phyloP scores from a whole-genome alignment of 176 grass and related monocot genomes.

The Chloris gayana region DNA sequence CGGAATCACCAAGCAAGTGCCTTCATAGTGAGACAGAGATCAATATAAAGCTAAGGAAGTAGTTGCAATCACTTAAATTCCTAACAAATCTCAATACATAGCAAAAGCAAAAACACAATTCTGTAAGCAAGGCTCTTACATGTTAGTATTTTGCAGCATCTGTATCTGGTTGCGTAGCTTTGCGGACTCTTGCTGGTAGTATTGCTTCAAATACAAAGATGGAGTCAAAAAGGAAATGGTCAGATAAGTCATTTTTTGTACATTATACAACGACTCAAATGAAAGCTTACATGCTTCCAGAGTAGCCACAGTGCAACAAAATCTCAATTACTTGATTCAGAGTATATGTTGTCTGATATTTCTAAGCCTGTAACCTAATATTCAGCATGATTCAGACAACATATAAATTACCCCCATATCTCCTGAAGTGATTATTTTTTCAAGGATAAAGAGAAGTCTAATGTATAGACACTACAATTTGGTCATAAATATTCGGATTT shows the following conservation, averaged over 20 bases:
- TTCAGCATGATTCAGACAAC: background rate
- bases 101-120: background rate
- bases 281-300: too few relatives aligned
- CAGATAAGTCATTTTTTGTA: slow-evolving; percentile 16
- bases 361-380: background rate
- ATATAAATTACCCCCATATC: too few relatives aligned
- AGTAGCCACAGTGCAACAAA: background rate
- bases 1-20: slow-evolving; percentile 64
- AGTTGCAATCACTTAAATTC: background rate
- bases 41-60: background rate
- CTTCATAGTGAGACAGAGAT: slow-evolving; percentile 26
- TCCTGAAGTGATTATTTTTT: too few relatives aligned
- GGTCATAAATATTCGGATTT: too few relatives aligned
- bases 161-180: slow-evolving; percentile 85
- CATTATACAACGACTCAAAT: too few relatives aligned
- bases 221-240: background rate
- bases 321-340: too few relatives aligned
- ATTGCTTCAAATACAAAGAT: slow-evolving; percentile 64
- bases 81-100: background rate
- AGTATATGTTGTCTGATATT: too few relatives aligned
- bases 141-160: slow-evolving; percentile 87
- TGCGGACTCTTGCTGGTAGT: slow-evolving; percentile 78
- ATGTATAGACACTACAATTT: too few relatives aligned
- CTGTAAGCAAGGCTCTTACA: slow-evolving; percentile 32
- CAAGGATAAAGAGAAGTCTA: too few relatives aligned